Base-by-base conservation (phyloP, 257 asterid genomes). In the Thymus quinquecostatus region DNA sequence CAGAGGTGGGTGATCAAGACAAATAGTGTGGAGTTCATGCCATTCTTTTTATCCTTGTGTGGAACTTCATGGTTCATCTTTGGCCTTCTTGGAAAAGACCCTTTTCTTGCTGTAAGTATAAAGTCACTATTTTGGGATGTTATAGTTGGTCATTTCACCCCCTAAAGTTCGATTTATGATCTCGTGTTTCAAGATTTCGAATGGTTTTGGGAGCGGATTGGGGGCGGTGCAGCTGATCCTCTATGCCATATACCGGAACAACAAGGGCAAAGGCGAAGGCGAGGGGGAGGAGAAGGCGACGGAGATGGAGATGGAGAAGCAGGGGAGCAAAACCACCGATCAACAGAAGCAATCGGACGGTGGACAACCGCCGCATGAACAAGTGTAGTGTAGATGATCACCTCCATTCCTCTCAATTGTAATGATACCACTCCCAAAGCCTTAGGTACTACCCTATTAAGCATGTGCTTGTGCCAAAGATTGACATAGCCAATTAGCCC, bases 21-120 rank as follows among this genome's bases (percentile, higher is more conserved):
- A 32, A 92, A 87, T 70, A 88, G 97, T 60, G 96, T 88, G 76
- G 95, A 90, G 66, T 90, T 84, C 84, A 92, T 90, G 96, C 97
- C 98, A 36, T 92, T 88, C 80, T 83, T 84, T 86, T 53, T 86
- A 74, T 88, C 97, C 0, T 63, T 92, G 50, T 83, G 91, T 69
- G 96, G 92, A 1, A 84, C 95, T n/a, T 87, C 89, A 28, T 92
- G 95, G 96, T 87, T 92, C 33, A 64, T 87, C 59, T 92, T 81
- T 73, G 97, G 97, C 66, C 85, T 92, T 33, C 86, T 92, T 67
- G 93, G 92, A 8, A 83, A 73, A 75, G 95, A 92, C 73, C 89
- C 91, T 60, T 90, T 90, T 81, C 80, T 88, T 78, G 89, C 90
- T 70, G 98, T 90, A 78, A 90, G 96, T 85, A 64, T 10, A 45